Conservation (phyloP, 129 eudicot genomes). For the Lonicera japonica region DNA sequence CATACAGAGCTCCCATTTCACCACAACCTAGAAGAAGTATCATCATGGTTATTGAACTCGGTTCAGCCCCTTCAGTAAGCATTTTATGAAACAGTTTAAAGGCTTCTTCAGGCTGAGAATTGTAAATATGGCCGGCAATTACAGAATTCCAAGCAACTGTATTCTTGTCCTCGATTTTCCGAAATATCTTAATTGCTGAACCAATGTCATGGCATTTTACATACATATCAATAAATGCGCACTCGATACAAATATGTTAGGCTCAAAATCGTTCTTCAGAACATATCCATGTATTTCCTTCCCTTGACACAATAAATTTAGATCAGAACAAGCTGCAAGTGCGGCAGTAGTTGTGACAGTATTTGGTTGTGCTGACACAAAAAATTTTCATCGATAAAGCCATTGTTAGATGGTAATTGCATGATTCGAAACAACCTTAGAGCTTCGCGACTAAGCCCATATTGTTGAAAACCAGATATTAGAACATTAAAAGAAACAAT, state of each 20-base stretch:
- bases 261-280: constrained; percentile 21
- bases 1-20: neutral
- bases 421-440: constrained; percentile 18
- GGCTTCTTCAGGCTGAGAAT: constrained; percentile 14
- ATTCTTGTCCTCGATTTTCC: constrained; percentile 18
- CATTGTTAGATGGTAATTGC: constrained; percentile 12
- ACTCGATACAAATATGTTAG: constrained; percentile 26
- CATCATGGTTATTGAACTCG: constrained; percentile 18
- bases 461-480: constrained; percentile 23
- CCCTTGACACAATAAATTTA: constrained; percentile 21
- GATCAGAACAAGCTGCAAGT: constrained; percentile 39
- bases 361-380: constrained; percentile 11
- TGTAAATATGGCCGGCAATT: constrained; percentile 16
- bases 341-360: constrained; percentile 22
- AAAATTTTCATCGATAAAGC: neutral
- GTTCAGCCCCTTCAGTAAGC: constrained; percentile 17
- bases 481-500: constrained; percentile 17
- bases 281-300: constrained; percentile 34
- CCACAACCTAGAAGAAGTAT: constrained; percentile 8
- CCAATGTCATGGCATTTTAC: constrained; percentile 26
- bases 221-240: constrained; percentile 36
- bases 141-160: constrained; percentile 33
- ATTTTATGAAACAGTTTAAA: constrained; percentile 7
- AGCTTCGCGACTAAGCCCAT: constrained; percentile 21
- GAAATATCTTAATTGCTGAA: constrained; percentile 22